phyloP scores from a whole-genome alignment of 1,284 basidiomycete species.

The Malassezia psittaci region DNA sequence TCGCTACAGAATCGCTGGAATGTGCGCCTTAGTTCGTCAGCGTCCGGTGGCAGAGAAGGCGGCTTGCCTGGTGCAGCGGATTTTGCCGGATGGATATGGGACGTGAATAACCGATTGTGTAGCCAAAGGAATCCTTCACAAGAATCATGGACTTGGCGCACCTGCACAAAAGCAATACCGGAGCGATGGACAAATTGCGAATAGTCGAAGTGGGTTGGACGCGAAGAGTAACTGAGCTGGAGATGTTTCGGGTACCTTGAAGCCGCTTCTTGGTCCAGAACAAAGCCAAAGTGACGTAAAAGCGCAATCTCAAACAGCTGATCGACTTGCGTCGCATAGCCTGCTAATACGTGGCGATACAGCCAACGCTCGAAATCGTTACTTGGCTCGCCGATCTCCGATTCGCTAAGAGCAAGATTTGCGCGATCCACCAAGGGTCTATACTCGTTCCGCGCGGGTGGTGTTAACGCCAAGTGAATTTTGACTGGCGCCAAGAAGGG shows the following conservation, averaged over 20 bases:
- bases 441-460: constrained; percentile 30
- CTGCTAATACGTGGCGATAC: constrained; percentile 8
- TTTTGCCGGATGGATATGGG: constrained; percentile 17
- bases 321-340: constrained; percentile 20
- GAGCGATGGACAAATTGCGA: constrained; percentile 42
- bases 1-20: constrained; percentile 33
- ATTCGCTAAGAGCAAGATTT: constrained; percentile 22
- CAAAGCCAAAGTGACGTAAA: constrained; percentile 38
- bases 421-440: constrained; percentile 16
- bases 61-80: neutral
- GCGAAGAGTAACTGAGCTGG: constrained; percentile 34
- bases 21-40: constrained; percentile 27
- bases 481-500: constrained; percentile 43
- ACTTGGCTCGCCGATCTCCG: constrained; percentile 17
- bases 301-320: constrained; percentile 43
- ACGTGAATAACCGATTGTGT: constrained; percentile 39
- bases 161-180: constrained; percentile 45
- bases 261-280: constrained; percentile 44
- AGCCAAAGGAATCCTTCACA: constrained; percentile 40
- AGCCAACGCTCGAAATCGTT: constrained; percentile 14
- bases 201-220: constrained; percentile 42
- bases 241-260: constrained; percentile 28
- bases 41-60: constrained; percentile 20
- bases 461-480: constrained; percentile 36
- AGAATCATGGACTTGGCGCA: constrained; percentile 29